Evolutionary conservation across 345 rosid genomes (phyloP).

Genomic region (Arabidopsis suecica): DNA sequence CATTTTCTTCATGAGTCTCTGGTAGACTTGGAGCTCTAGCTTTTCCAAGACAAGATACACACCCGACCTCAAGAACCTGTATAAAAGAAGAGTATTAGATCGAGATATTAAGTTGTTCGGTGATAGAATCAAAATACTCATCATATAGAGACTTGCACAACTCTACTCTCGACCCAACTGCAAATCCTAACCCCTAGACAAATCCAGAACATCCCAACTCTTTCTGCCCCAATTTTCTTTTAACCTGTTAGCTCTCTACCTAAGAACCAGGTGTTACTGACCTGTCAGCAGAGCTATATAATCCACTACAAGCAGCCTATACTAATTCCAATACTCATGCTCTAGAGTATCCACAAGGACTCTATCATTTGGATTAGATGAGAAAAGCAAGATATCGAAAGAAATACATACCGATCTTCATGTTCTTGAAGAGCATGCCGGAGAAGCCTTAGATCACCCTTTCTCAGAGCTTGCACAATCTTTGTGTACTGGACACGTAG

Average conservation of each 20-base stretch:
- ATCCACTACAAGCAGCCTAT: constrained; percentile 20
- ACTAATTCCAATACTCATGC: constrained; percentile 17
- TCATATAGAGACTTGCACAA: neutral
- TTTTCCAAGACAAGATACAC: constrained; percentile 95
- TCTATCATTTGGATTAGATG: neutral
- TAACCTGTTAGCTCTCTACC: constrained; percentile 13
- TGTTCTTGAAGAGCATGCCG: constrained; percentile 85
- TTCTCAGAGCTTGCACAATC: constrained; percentile 68
- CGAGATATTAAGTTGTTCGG: neutral
- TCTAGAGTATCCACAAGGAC: constrained; percentile 18
- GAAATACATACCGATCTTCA: constrained; percentile 70
- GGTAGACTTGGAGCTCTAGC: constrained; percentile 98
- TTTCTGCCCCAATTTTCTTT: neutral
- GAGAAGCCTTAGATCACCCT: constrained; percentile 92
- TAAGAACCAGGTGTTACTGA: neutral
- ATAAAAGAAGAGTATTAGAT: neutral
- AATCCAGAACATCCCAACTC: neutral
- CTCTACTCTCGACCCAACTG: neutral
- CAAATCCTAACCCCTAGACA: neutral
- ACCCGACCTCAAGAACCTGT: constrained; percentile 91
- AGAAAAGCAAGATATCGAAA: constrained; percentile 26
- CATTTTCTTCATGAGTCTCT: constrained; percentile 94
- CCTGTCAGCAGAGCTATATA: constrained; percentile 19
- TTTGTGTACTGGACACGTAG: constrained; percentile 65
- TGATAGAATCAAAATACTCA: constrained; percentile 6